Percentiles rank a stretch among this genome's conserved stretches.
phyloP scores from a whole-genome alignment of 305 asterid species.

The Solanum hybrid region DNA sequence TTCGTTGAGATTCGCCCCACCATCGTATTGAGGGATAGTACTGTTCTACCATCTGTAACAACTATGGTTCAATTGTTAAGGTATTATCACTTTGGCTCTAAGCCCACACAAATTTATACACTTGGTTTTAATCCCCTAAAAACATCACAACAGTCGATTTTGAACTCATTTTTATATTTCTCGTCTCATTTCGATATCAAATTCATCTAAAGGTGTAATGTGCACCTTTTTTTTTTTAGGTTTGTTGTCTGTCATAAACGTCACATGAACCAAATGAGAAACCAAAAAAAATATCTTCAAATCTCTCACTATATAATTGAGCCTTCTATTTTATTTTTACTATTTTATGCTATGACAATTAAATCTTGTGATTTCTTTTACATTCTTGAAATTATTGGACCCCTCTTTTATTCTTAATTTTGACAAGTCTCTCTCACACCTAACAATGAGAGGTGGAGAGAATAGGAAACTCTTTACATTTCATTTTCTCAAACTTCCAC shows the following conservation, averaged over 20 bases:
- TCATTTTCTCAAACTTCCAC: neutral
- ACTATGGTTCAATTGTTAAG: neutral
- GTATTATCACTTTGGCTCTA: neutral
- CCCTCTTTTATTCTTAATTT: slow-evolving; percentile 14
- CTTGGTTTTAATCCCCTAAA: neutral
- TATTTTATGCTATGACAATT: neutral
- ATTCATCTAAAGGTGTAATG: neutral
- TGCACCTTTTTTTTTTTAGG: neutral
- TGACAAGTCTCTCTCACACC: slow-evolving; percentile 1
- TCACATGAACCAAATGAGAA: neutral
- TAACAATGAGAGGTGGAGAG: neutral
- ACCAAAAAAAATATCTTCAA: neutral
- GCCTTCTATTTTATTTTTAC: neutral
- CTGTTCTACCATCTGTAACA: neutral
- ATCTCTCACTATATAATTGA: neutral
- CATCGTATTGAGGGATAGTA: neutral
- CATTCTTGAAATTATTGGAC: neutral
- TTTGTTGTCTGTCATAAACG: neutral
- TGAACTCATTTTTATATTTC: neutral
- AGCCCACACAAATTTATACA: neutral
- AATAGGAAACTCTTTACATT: neutral
- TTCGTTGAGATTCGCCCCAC: neutral
- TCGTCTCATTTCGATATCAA: neutral
- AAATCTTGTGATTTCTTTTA: neutral
- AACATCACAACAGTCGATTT: rapidly evolving